A percentile compares a stretch with the other conserved stretches of the same genome.
These are phyloP conservation scores for Metarhizium robertsii DNA, from an alignment of 2,329 filamentous ascomycete species.

Conservation along the genomic window DNA sequence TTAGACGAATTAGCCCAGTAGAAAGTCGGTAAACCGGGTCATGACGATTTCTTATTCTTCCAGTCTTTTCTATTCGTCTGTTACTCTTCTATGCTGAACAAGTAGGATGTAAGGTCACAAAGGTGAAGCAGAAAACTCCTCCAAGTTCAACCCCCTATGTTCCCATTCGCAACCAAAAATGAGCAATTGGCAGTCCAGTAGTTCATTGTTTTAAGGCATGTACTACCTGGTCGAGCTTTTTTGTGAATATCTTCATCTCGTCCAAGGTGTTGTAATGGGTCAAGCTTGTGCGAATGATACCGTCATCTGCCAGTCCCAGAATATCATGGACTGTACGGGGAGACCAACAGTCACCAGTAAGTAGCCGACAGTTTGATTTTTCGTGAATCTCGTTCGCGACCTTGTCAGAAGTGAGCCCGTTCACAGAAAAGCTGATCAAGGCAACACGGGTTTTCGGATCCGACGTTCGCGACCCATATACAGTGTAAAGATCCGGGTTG, in stretches of 20 bases:
- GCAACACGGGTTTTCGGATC: constrained; percentile 39
- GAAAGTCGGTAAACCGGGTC: no score
- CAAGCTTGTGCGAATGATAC: constrained; percentile 59
- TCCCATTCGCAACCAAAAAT: no score
- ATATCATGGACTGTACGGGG: constrained; percentile 52
- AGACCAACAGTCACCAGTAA: constrained; percentile 62
- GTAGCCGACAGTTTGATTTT: constrained; percentile 48
- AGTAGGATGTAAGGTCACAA: no score
- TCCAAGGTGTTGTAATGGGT: constrained; percentile 60
- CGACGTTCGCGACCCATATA: constrained; percentile 3
- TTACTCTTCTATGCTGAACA: no score
- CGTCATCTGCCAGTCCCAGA: constrained; percentile 45
- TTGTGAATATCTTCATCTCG: neutral
- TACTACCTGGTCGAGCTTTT: neutral
- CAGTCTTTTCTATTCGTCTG: no score
- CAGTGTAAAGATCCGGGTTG: constrained; percentile 30
- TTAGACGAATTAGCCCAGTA: no score
- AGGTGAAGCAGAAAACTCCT: no score
- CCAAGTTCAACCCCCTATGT: no score
- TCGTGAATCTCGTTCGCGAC: constrained; percentile 55
- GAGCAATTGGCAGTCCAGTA: no score
- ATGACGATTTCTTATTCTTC: no score
- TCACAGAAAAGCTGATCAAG: constrained; percentile 58
- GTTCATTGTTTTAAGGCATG: neutral
- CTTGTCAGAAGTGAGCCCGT: constrained; percentile 43